A percentile compares a stretch with the other conserved stretches of the same genome.
Evolutionary conservation across 768 basidiomycete genomes (phyloP).

Genomic region (Phylloporus rhodoxanthus): DNA sequence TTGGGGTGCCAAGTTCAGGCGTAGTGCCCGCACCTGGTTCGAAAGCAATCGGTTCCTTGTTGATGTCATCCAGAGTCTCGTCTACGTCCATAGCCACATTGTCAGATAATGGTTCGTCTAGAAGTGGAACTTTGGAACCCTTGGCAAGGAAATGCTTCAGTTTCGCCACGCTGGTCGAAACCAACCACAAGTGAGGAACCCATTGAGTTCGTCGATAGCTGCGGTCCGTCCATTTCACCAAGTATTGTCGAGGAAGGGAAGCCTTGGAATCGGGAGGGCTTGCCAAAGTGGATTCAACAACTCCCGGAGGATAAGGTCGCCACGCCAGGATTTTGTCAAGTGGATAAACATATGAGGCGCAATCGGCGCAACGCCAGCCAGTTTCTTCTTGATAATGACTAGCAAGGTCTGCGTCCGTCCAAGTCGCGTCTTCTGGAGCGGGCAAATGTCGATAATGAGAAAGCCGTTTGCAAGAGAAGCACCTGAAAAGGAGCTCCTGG

Average conservation of each 20-base stretch:
- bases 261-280: slow-evolving; percentile 49
- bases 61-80: slow-evolving; percentile 14
- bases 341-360: slow-evolving; percentile 59
- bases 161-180: slow-evolving; percentile 56
- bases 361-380: slow-evolving; percentile 72
- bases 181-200: slow-evolving; percentile 92
- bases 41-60: slow-evolving; percentile 28
- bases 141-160: slow-evolving; percentile 70
- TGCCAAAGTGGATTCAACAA: slow-evolving; percentile 44
- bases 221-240: slow-evolving; percentile 80
- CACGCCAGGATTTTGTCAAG: slow-evolving; percentile 89
- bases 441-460: slow-evolving; percentile 78
- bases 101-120: slow-evolving; percentile 40
- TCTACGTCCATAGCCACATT: slow-evolving; percentile 26
- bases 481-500: slow-evolving; percentile 67
- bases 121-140: slow-evolving; percentile 64
- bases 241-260: slow-evolving; percentile 79
- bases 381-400: slow-evolving; percentile 50
- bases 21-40: slow-evolving; percentile 38
- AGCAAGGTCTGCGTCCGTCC: slow-evolving; percentile 43
- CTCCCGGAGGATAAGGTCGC: slow-evolving; percentile 72
- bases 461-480: slow-evolving; percentile 74
- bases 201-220: slow-evolving; percentile 79
- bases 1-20: slow-evolving; percentile 26
- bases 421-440: slow-evolving; percentile 35